These are phyloP conservation scores for Mycena haematopus DNA, from an alignment of 768 basidiomycete species.

Conservation along the genomic window DNA sequence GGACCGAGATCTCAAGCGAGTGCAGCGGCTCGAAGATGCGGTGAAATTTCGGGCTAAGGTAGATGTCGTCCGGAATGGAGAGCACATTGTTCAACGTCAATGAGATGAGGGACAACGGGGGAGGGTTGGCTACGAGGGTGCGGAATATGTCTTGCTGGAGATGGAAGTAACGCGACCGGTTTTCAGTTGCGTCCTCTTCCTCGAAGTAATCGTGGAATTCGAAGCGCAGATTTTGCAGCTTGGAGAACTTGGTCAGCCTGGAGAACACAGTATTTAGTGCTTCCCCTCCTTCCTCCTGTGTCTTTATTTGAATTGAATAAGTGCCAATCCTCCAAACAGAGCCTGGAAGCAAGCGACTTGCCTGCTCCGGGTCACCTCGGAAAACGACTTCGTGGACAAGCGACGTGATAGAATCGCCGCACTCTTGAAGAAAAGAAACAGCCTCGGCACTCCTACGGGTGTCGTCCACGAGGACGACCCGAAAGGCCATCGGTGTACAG, in stretches of 20 bases:
- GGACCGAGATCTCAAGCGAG: not conserved
- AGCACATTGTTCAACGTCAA: conserved; percentile 16
- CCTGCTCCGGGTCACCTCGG: not conserved
- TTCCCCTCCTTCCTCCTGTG: not conserved
- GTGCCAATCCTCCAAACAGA: not conserved
- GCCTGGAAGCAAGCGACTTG: not conserved
- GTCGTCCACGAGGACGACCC: not conserved
- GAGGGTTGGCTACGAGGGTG: not conserved
- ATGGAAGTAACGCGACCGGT: not conserved
- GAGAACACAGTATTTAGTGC: not conserved
- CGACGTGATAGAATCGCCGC: conserved; percentile 1
- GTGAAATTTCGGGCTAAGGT: not conserved
- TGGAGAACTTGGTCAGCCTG: not conserved
- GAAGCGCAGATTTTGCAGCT: not conserved
- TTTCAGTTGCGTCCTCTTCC: not conserved
- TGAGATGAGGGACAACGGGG: not conserved
- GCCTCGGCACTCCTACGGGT: conserved; percentile 1
- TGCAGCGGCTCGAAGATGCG: not conserved
- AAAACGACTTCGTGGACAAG: conserved; percentile 9
- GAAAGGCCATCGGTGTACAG: conserved; percentile 1
- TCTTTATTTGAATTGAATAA: not conserved
- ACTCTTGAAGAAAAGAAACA: conserved; percentile 2
- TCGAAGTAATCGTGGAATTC: not conserved
- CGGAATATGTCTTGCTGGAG: conserved; percentile 7
- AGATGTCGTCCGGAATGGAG: conserved; percentile 12